These are phyloP conservation scores for Escovopsis sp. DNA, from an alignment of 2,329 filamentous ascomycete species.

Conservation along the genomic window DNA sequence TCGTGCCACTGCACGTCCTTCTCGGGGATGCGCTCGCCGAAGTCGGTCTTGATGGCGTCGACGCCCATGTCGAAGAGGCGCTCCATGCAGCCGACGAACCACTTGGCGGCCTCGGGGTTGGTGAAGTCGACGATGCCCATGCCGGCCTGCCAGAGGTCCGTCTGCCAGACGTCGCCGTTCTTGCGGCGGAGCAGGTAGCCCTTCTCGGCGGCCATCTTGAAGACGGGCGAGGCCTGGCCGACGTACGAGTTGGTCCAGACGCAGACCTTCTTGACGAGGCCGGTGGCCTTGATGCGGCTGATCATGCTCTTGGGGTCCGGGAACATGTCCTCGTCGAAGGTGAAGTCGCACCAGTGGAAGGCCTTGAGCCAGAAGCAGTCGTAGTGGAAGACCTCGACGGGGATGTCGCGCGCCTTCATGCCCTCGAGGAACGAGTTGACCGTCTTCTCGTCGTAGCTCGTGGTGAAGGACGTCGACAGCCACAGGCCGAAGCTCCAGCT, in stretches of 20 bases:
- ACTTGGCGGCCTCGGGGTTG: slow-evolving; percentile 50
- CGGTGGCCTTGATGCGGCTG: slow-evolving; percentile 45
- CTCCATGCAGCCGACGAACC: slow-evolving; percentile 49
- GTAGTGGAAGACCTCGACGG: slow-evolving; percentile 60
- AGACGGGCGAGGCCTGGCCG: slow-evolving; percentile 52
- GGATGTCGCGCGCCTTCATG: slow-evolving; percentile 49
- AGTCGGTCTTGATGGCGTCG: slow-evolving; percentile 62
- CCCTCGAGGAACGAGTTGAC: slow-evolving; percentile 54
- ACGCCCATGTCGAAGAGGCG: slow-evolving; percentile 53
- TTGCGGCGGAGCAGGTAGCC: slow-evolving; percentile 56
- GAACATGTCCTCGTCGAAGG: slow-evolving; percentile 54
- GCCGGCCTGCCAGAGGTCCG: slow-evolving; percentile 64
- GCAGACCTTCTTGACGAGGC: slow-evolving; percentile 48
- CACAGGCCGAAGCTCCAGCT: slow-evolving; percentile 65
- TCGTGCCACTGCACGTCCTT: slow-evolving; percentile 52
- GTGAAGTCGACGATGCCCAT: slow-evolving; percentile 65
- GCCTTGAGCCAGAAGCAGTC: slow-evolving; percentile 68
- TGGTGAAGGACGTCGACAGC: slow-evolving; percentile 65
- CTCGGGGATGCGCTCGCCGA: slow-evolving; percentile 56
- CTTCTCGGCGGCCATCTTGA: slow-evolving; percentile 47
- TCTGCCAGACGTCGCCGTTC: slow-evolving; percentile 59
- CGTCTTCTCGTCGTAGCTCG: slow-evolving; percentile 55
- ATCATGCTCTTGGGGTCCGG: slow-evolving; percentile 53
- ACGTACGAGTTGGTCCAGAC: slow-evolving; percentile 70
- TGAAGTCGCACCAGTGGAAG: slow-evolving; percentile 63